A percentile compares a stretch with the other conserved stretches of the same genome.
phyloP scores from a whole-genome alignment of 1,284 basidiomycete genomes.

The Fomitopsis betulina region DNA sequence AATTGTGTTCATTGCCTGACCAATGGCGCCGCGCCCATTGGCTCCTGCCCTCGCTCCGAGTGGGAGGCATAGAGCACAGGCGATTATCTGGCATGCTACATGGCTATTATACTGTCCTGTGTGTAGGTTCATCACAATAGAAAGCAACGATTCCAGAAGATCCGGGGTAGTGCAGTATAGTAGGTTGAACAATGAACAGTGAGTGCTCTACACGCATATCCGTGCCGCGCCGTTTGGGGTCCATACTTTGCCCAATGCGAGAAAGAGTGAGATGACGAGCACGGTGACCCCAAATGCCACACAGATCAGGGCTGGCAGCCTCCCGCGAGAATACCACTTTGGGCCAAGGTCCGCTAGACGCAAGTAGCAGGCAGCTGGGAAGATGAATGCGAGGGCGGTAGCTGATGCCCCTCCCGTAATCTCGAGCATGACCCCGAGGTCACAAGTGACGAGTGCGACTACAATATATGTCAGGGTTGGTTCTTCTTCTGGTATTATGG shows the following conservation, averaged over 20 bases:
- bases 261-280: conserved; percentile 72
- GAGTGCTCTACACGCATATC: conserved; percentile 47
- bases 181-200: no score
- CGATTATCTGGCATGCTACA: no score
- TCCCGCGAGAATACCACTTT: conserved; percentile 64
- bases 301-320: conserved; percentile 74
- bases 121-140: not conserved
- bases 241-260: conserved; percentile 77
- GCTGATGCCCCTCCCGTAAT: conserved; percentile 95
- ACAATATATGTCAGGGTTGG: conserved; percentile 3
- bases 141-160: not conserved
- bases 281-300: conserved; percentile 74
- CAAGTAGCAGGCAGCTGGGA: conserved; percentile 85
- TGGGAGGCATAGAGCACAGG: not conserved
- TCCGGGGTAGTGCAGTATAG: not conserved
- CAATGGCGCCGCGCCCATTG: not conserved
- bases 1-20: not conserved
- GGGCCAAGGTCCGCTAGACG: conserved; percentile 58
- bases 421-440: conserved; percentile 96
- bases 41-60: not conserved
- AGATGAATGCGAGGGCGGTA: conserved; percentile 92
- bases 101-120: no score
- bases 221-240: conserved; percentile 62
- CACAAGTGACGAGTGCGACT: conserved; percentile 93
- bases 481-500: not conserved